These are phyloP conservation scores for Apium graveolens DNA, from an alignment of 129 eudicot genomes.

Conservation along the genomic window DNA sequence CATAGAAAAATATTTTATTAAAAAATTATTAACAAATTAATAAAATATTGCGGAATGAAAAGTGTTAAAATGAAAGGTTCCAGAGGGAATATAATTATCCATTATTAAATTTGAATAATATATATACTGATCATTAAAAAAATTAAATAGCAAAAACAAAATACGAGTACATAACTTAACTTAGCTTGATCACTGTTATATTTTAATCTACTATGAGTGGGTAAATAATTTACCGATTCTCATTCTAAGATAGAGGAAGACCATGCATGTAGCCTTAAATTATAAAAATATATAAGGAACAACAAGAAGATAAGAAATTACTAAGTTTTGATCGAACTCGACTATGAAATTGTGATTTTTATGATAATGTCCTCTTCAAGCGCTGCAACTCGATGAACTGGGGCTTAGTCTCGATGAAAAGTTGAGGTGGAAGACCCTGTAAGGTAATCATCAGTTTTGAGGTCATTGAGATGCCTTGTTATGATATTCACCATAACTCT, in stretches of 20 bases:
- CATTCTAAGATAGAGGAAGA: background rate
- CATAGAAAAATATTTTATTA: too few species aligned
- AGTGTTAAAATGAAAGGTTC: too few species aligned
- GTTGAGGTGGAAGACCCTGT: background rate
- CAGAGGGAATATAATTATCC: too few species aligned
- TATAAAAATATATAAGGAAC: background rate
- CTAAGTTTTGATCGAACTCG: background rate
- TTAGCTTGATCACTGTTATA: too few species aligned
- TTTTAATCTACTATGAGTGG: too few species aligned
- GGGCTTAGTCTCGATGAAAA: background rate
- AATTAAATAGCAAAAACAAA: too few species aligned
- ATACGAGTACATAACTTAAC: background rate
- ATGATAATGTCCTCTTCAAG: background rate
- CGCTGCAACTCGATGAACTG: background rate
- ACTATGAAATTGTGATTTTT: background rate
- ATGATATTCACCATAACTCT: background rate
- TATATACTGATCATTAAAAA: background rate
- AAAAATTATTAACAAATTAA: too few species aligned
- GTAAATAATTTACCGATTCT: too few species aligned
- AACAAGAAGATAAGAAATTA: background rate
- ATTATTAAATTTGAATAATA: background rate
- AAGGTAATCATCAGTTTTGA: background rate
- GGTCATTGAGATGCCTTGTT: slow-evolving; percentile 1
- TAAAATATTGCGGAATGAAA: too few species aligned
- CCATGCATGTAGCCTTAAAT: background rate